Conservation (phyloP, 2,329 filamentous ascomycete genomes). For the Stachybotrys chartarum region DNA sequence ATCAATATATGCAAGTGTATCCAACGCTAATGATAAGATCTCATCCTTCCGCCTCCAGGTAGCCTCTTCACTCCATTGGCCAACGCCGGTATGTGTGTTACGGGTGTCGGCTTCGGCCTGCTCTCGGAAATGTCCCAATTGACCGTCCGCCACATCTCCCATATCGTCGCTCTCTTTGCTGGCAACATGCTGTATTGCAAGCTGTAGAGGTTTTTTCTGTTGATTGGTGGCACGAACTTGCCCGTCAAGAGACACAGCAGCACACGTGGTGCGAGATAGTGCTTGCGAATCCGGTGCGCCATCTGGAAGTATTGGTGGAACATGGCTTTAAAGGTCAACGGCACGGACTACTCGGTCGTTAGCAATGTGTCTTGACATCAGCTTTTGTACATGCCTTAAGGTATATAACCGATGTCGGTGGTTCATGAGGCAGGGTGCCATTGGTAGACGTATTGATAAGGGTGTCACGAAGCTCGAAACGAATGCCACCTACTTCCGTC, state of each 20-base stretch:
- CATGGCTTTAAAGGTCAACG: conserved; percentile 85
- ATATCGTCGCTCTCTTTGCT: conserved; percentile 67
- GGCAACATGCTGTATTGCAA: conserved; percentile 98
- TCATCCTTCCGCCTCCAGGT: conserved; percentile 18
- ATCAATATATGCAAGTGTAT: background rate
- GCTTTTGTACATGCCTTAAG: conserved; percentile 56
- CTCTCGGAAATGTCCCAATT: conserved; percentile 42
- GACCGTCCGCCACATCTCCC: conserved; percentile 77
- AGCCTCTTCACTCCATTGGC: conserved; percentile 22
- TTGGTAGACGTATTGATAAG: conserved; percentile 37
- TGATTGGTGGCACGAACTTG: conserved; percentile 89
- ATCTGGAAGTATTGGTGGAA: conserved; percentile 98
- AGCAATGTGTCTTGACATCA: background rate
- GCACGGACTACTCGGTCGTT: conserved; percentile 58
- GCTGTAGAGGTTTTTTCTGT: conserved; percentile 89
- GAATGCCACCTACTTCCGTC: conserved; percentile 51
- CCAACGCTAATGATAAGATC: conserved; percentile 8
- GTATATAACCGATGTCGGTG: conserved; percentile 74
- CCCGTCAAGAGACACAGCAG: conserved; percentile 83
- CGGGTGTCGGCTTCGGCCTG: conserved; percentile 31
- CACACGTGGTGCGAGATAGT: conserved; percentile 86
- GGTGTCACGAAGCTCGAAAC: conserved; percentile 81
- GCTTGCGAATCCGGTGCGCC: conserved; percentile 82
- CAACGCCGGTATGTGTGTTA: conserved; percentile 24
- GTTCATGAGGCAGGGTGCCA: conserved; percentile 33